Base-by-base conservation (phyloP, 345 rosid genomes). In the Populus pruinosa region DNA sequence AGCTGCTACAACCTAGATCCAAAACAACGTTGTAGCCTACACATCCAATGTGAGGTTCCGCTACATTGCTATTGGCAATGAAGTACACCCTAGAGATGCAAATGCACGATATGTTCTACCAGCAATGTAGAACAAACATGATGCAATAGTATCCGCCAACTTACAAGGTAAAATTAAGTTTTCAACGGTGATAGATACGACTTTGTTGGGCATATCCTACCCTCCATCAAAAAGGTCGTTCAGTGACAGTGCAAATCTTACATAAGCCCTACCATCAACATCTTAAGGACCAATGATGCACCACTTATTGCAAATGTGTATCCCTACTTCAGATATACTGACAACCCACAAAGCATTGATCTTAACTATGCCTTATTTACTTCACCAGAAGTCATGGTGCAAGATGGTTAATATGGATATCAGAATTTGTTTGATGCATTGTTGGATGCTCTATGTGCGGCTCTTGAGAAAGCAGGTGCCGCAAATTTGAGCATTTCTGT, bases 1-100 rank as follows among this genome's bases (percentile, higher is more conserved):
- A 2, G 66, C 73, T 0, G 80, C 87, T 0, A 55, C 72, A 10
- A n/a, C 5, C 7, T 88, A 88, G 91, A 83, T 88, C 71, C 85
- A 71, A 36, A 74, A 43, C 49, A 82, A 85, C 44, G 69, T 88
- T 0, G 17, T 72, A 3, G 63, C 84, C 56, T 84, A 71, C 66
- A 72, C 82, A 0, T 35, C 84, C 3, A 75, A 74, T 29, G 90
- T 82, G 55, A 78, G 70, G 13, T 83, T 90, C 75, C 80, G 81
- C 13, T 92, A 89, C 80, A 88, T 92, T 20, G 85, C 84, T 0
- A 85, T 88, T 2, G 88, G 89, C 7, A 88, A 88, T 14, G 91
- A 88, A 80, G 76, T 85, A 18, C 72, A n/a, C 12, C 75, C 82
- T 2, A 43, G 70, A 0, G 86, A 86, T 5, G 18, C 77, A 2